phyloP scores from a whole-genome alignment of 1,284 basidiomycete genomes.

The Irpex sp. region DNA sequence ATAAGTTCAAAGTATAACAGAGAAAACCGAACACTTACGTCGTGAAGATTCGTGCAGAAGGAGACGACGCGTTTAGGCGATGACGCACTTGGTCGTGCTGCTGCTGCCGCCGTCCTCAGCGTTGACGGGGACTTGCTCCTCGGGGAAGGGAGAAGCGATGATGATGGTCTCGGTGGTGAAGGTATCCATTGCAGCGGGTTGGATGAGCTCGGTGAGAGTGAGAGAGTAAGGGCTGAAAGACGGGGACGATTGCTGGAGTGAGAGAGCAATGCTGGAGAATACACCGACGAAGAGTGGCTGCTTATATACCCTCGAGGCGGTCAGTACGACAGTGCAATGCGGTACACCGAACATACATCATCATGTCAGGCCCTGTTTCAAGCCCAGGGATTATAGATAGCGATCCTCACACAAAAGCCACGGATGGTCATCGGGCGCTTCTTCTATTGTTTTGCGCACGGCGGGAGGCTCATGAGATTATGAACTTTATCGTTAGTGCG shows the following conservation, averaged over 20 bases:
- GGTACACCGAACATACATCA: not conserved
- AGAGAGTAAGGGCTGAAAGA: not conserved
- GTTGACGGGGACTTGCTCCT: not conserved
- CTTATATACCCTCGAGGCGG: not conserved
- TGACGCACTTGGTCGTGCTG: not conserved
- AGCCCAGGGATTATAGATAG: not conserved
- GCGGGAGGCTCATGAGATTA: not conserved
- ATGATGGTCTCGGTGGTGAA: not conserved
- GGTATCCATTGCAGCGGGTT: not conserved
- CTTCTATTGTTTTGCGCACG: not conserved
- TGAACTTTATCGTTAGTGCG: not conserved
- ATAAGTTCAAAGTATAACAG: not conserved
- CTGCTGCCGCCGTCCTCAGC: not conserved
- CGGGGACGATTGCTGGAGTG: not conserved
- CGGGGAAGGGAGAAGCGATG: conserved; percentile 1
- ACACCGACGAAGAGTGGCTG: not conserved
- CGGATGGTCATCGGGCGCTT: not conserved
- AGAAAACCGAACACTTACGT: not conserved
- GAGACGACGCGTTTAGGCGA: not conserved
- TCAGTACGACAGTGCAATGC: not conserved
- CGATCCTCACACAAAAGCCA: not conserved
- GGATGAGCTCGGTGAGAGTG: not conserved
- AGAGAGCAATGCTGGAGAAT: not conserved
- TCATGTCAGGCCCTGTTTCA: not conserved
- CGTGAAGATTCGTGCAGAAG: not conserved